Percentiles rank a stretch among this genome's conserved stretches.
These are phyloP conservation scores for Mycosphaerella arachidis DNA, from an alignment of 2,329 filamentous ascomycete species.

Conservation along the genomic window DNA sequence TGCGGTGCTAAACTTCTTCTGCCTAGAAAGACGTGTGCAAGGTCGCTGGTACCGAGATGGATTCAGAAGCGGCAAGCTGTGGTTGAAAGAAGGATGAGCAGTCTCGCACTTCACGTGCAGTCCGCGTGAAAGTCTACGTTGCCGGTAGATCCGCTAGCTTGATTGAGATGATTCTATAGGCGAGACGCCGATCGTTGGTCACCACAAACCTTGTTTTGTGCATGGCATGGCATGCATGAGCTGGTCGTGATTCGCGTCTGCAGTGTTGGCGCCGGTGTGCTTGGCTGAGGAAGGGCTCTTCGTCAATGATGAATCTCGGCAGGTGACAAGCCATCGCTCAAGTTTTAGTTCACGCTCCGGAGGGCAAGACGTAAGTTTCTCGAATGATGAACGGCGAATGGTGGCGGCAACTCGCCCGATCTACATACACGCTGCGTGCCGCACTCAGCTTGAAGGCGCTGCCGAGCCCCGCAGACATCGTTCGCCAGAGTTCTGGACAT, in stretches of 20 bases:
- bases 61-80: neutral
- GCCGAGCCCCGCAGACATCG: neutral
- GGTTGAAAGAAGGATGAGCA: neutral
- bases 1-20: neutral
- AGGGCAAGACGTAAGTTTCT: neutral
- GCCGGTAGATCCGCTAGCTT: slow-evolving; percentile 3
- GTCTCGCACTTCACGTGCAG: neutral
- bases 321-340: neutral
- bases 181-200: neutral
- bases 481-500: neutral
- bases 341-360: too few species aligned
- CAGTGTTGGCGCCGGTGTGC: neutral
- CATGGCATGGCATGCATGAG: slow-evolving; percentile 1
- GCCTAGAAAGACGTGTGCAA: neutral
- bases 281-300: too few species aligned
- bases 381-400: neutral
- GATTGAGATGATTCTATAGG: neutral
- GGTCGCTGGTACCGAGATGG: neutral
- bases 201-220: neutral
- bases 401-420: neutral
- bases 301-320: too few species aligned
- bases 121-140: neutral
- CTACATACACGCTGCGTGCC: neutral
- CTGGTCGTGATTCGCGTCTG: neutral
- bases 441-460: neutral